A percentile compares a stretch with the other conserved stretches of the same genome.
Conservation (phyloP, 2,329 filamentous ascomycete species). For the Alternaria gaisen region DNA sequence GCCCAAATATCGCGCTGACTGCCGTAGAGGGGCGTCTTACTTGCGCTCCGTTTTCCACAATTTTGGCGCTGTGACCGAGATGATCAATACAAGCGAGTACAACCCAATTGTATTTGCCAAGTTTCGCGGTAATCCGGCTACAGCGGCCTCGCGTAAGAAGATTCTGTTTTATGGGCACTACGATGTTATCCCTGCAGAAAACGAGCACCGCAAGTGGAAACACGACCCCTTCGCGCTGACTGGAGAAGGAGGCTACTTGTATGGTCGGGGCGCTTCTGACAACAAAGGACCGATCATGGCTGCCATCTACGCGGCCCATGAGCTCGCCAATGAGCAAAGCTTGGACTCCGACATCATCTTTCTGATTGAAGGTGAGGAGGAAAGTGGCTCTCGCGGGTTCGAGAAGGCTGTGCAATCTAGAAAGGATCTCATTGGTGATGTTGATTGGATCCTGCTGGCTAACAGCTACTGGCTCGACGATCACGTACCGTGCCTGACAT, state of each 20-base stretch:
- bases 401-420: conserved; percentile 80
- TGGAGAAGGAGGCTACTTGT: conserved; percentile 90
- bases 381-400: conserved; percentile 91
- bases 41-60: conserved; percentile 90
- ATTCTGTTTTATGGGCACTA: conserved; percentile 98
- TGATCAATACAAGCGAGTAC: conserved; percentile 83
- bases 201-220: conserved; percentile 82
- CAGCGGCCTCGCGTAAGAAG: conserved; percentile 75
- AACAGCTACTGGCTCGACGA: conserved; percentile 99
- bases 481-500: conserved; percentile 92
- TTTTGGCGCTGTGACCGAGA: conserved; percentile 81
- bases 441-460: conserved; percentile 93
- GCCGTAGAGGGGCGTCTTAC: conserved; percentile 89
- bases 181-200: conserved; percentile 92
- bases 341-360: conserved; percentile 91
- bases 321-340: conserved; percentile 82
- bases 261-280: conserved; percentile 94
- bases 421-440: conserved; percentile 84
- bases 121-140: conserved; percentile 78
- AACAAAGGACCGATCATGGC: conserved; percentile 97
- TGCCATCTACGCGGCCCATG: conserved; percentile 90
- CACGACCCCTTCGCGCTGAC: conserved; percentile 89
- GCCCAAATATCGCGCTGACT: conserved; percentile 87
- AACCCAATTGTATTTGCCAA: conserved; percentile 95
- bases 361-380: conserved; percentile 95